Evolutionary conservation across 1,284 basidiomycete species (phyloP).

Genomic region (Vanrija pseudolonga): DNA sequence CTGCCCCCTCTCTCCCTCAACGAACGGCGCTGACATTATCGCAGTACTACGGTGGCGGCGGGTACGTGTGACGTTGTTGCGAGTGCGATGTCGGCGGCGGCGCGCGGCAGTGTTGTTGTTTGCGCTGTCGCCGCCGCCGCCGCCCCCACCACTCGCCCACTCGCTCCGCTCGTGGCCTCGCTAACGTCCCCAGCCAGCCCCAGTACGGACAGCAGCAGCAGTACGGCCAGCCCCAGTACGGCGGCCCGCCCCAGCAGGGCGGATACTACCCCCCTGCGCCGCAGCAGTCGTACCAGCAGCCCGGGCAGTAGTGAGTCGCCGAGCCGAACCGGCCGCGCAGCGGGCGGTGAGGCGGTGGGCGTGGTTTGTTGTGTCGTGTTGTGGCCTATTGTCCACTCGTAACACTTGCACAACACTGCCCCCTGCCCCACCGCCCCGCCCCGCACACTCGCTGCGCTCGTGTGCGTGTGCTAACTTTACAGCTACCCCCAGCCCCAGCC

Average conservation of each 20-base stretch:
- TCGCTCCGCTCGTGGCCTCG: neutral
- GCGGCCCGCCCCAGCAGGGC: slow-evolving; percentile 19
- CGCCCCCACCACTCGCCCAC: neutral
- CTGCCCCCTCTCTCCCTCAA: neutral
- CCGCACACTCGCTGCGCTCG: neutral
- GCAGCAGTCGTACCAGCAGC: slow-evolving; percentile 25
- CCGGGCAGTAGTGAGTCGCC: slow-evolving; percentile 25
- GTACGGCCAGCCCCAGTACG: slow-evolving; percentile 23
- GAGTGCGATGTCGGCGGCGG: neutral
- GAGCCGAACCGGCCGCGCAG: too few relatives aligned
- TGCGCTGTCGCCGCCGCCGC: neutral
- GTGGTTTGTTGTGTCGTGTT: neutral
- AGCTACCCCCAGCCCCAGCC: slow-evolving; percentile 45
- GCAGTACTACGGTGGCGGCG: slow-evolving; percentile 31
- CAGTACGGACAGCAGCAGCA: slow-evolving; percentile 1
- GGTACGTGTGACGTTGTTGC: slow-evolving; percentile 14
- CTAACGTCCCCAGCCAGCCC: neutral
- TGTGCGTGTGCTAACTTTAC: neutral
- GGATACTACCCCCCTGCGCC: slow-evolving; percentile 41
- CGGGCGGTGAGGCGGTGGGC: neutral
- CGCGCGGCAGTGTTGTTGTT: too few relatives aligned
- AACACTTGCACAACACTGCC: too few relatives aligned
- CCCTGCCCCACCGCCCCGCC: neutral
- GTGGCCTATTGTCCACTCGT: neutral
- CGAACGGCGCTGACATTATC: neutral